Base-by-base conservation (phyloP, 441 rosid species). In the Jatropha multifida region DNA sequence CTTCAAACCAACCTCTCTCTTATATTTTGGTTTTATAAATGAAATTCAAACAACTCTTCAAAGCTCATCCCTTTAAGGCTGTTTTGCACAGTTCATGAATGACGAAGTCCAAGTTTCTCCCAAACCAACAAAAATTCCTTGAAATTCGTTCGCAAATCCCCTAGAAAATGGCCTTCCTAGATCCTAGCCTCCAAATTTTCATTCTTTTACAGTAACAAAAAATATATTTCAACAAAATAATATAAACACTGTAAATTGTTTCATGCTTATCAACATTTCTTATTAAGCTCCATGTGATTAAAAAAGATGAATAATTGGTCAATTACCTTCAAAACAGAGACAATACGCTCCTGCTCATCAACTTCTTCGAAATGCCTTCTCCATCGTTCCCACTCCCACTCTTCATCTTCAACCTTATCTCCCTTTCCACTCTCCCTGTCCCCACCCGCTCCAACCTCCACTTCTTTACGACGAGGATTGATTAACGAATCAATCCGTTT, bases 311-410 rank as follows among this genome's bases (percentile, higher is more conserved):
- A 27, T 4, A 18, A 7, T 38, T 14, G 58, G n/a, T 13, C 2
- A 55, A 74, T 3, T 55, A 94, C 99, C 98, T 93, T 91, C 26
- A 95, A 72, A 74, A 89, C 74, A 65, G 97, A 87, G 44, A 89
- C 74, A 59, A 92, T 88, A 67, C 94, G 92, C 83, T 93, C 97
- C 81, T 90, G 99, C 13, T 92, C 93, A 78, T 96, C 97, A 26
- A 93, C 85, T 60, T 82, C 87, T 2, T 89, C 88, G 77, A 96
- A 96, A 86, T 96, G 97, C 85, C 71, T 87, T 86, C 83, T 90
- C 99, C 98, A 93, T 18, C 94, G 85, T 44, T 90, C 90, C 99
- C 99, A 96, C 76, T 91, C 94, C 99, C 98, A 96, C 58, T 86
- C 91, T 17, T 75, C 81, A 0, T 83, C 89, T 8, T 59, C 78